These are phyloP conservation scores for Gastrodia elata DNA, from an alignment of 106 monocot genomes.

Conservation along the genomic window DNA sequence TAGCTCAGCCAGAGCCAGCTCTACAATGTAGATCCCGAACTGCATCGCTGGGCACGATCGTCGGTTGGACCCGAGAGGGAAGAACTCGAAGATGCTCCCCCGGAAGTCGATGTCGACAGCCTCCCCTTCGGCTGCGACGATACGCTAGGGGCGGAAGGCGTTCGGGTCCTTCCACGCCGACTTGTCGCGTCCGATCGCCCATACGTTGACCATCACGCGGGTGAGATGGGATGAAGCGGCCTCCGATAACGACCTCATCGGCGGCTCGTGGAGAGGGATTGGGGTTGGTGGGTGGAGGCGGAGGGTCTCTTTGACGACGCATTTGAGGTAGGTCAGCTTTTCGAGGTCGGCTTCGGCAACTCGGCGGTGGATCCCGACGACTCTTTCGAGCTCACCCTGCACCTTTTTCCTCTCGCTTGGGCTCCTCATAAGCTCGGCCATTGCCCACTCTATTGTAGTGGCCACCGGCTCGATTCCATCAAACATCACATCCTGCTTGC, in stretches of 20 bases:
- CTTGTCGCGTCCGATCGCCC: slow-evolving; percentile 43
- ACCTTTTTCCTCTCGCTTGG: slow-evolving; percentile 27
- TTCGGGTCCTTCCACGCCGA: slow-evolving; percentile 39
- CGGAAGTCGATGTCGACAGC: slow-evolving; percentile 33
- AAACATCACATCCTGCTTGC: slow-evolving; percentile 77
- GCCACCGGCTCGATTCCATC: slow-evolving; percentile 68
- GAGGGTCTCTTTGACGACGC: slow-evolving; percentile 21
- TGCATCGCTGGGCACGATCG: slow-evolving; percentile 68
- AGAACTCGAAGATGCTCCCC: slow-evolving; percentile 43
- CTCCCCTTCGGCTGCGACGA: slow-evolving; percentile 15
- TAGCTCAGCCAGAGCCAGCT: slow-evolving; percentile 43
- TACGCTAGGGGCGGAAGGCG: slow-evolving; percentile 32
- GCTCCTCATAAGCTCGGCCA: slow-evolving; percentile 52
- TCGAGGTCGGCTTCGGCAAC: slow-evolving; percentile 44
- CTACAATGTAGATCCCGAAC: slow-evolving; percentile 46
- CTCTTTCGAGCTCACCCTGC: slow-evolving; percentile 34
- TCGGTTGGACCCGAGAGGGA: slow-evolving; percentile 54
- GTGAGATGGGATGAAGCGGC: slow-evolving; percentile 35
- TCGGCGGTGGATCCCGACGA: slow-evolving; percentile 36
- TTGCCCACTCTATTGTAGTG: slow-evolving; percentile 57
- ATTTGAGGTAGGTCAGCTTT: slow-evolving; percentile 45
- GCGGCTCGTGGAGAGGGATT: slow-evolving; percentile 33
- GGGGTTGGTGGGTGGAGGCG: slow-evolving; percentile 19
- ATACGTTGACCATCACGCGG: slow-evolving; percentile 49
- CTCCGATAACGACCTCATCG: slow-evolving; percentile 32